These are phyloP conservation scores for Tulasnella sp. DNA, from an alignment of 768 basidiomycete species.

Conservation along the genomic window DNA sequence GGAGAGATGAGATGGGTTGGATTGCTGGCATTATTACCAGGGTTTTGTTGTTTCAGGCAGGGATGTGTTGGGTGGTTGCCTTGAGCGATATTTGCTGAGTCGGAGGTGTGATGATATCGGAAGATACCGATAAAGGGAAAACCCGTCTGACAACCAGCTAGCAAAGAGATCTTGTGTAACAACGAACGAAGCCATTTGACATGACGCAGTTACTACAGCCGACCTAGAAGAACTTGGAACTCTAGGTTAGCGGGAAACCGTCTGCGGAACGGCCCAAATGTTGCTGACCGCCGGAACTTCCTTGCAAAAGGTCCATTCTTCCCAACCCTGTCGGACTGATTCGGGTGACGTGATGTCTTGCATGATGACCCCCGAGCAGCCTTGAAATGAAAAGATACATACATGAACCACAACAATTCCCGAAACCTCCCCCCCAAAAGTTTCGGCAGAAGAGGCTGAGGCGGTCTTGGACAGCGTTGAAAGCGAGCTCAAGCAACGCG, in stretches of 20 bases:
- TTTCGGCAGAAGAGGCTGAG: not conserved
- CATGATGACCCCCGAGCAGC: not conserved
- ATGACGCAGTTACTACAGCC: not conserved
- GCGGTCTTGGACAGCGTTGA: not conserved
- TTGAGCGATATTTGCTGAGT: not conserved
- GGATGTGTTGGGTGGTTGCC: not conserved
- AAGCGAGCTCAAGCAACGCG: not conserved
- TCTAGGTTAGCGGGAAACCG: not conserved
- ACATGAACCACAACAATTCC: not conserved
- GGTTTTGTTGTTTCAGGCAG: not conserved
- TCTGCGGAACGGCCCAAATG: not conserved
- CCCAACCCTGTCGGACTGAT: not conserved
- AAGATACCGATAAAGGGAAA: not conserved
- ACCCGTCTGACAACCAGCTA: not conserved
- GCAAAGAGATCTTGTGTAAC: not conserved
- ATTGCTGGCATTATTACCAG: constrained; percentile 28
- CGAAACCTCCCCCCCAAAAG: not conserved
- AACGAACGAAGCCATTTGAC: not conserved
- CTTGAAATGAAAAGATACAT: not conserved
- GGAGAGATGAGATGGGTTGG: constrained; percentile 42
- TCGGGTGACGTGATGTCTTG: not conserved
- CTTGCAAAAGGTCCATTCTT: not conserved
- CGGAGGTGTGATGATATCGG: constrained; percentile 10
- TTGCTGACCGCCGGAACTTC: not conserved
- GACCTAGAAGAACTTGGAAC: not conserved